A percentile compares a stretch with the other conserved stretches of the same genome.
These are phyloP conservation scores for Plasmodium sp. DNA, from an alignment of 169 alveolate genomes.

Conservation along the genomic window DNA sequence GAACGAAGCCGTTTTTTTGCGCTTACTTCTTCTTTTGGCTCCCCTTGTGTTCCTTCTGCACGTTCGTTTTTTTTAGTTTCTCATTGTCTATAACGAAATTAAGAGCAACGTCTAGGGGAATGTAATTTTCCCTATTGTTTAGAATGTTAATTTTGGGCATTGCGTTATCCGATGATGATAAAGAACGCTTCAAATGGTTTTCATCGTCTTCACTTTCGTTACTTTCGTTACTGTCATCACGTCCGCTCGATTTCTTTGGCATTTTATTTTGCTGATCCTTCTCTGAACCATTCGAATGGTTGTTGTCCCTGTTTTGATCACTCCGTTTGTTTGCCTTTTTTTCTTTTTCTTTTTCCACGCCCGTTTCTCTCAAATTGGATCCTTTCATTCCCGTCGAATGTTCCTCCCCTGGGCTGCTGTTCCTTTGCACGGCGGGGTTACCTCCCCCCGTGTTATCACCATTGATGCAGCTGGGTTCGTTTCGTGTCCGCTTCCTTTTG, in stretches of 20 bases:
- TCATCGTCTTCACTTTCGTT: not conserved
- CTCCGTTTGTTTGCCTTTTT: not conserved
- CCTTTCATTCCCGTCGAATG: not conserved
- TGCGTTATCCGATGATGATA: conserved; percentile 44
- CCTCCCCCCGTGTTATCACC: not conserved
- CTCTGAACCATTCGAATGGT: not conserved
- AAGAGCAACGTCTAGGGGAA: conserved; percentile 64
- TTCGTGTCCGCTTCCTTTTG: not conserved
- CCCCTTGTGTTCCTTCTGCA: conserved; percentile 57
- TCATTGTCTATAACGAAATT: conserved; percentile 66
- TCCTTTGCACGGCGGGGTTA: not conserved
- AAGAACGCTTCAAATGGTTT: conserved; percentile 15
- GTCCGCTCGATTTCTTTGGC: not conserved
- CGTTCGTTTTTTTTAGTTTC: conserved; percentile 40
- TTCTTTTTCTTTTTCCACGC: not conserved
- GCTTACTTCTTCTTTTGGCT: conserved; percentile 26
- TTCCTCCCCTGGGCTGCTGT: not conserved
- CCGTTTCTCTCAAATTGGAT: not conserved
- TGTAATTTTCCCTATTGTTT: conserved; percentile 54
- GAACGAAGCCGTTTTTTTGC: not conserved
- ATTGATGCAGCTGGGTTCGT: not conserved
- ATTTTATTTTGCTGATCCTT: not conserved
- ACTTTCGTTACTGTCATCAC: not conserved
- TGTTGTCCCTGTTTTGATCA: not conserved
- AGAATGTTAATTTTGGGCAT: conserved; percentile 72